A percentile compares a stretch with the other conserved stretches of the same genome.
Evolutionary conservation across 179 eudicot species (phyloP).

Genomic region (Sideroxylon spinosum): DNA sequence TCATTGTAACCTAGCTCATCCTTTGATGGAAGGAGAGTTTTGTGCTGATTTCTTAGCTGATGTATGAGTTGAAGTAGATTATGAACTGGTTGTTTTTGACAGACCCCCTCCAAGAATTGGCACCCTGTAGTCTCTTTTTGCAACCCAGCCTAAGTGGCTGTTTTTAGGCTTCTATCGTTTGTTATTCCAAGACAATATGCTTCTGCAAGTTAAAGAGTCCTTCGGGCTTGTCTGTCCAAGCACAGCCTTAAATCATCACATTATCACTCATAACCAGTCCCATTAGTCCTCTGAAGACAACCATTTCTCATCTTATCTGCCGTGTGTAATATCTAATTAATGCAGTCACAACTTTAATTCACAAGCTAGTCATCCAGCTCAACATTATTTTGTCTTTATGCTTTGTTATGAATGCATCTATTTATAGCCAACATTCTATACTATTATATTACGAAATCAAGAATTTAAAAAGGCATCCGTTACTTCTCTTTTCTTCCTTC

Average conservation of each 20-base stretch:
- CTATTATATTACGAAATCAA: neutral
- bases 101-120: no score
- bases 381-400: neutral
- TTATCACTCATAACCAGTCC: neutral
- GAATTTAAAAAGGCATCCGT: neutral
- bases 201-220: neutral
- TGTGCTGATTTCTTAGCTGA: no score
- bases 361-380: neutral
- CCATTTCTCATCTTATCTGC: neutral
- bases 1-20: no score
- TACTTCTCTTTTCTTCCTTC: neutral
- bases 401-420: neutral
- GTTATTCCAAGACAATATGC: neutral
- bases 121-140: neutral
- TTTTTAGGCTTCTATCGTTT: neutral
- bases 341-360: neutral
- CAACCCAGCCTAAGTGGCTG: neutral
- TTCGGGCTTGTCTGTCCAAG: neutral
- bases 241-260: constrained; percentile 4
- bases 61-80: no score
- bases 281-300: neutral
- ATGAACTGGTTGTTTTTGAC: no score
- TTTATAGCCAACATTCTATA: neutral
- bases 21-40: no score
- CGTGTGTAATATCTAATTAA: neutral